These are phyloP conservation scores for Amorphotheca resinae DNA, from an alignment of 495 filamentous ascomycete species.

Conservation along the genomic window DNA sequence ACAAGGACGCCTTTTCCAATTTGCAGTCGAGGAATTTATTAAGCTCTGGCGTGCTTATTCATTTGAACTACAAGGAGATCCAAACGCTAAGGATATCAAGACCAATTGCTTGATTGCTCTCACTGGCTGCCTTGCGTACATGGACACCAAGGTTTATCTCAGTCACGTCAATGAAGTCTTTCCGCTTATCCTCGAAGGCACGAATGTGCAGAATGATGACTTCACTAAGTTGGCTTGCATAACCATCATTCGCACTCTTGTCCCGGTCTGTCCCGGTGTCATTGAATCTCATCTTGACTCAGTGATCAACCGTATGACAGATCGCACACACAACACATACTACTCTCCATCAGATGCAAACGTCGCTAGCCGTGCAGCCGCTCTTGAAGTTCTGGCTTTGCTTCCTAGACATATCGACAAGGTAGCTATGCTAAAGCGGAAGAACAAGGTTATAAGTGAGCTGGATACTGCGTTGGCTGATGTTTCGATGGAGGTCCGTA, in stretches of 20 bases:
- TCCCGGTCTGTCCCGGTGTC: neutral
- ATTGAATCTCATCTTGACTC: slow-evolving; percentile 11
- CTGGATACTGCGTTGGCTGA: slow-evolving; percentile 8
- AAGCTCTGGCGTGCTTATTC: neutral
- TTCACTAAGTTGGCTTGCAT: slow-evolving; percentile 11
- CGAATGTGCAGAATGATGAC: slow-evolving; percentile 7
- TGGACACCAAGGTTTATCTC: neutral
- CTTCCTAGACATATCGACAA: slow-evolving; percentile 3
- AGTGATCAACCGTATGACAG: slow-evolving; percentile 14
- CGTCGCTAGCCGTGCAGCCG: slow-evolving; percentile 4
- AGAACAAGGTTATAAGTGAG: slow-evolving; percentile 4
- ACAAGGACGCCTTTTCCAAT: slow-evolving; percentile 2
- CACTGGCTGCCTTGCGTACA: slow-evolving; percentile 10
- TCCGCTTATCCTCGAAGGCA: slow-evolving; percentile 12
- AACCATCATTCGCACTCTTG: slow-evolving; percentile 1
- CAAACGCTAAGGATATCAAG: slow-evolving; percentile 1
- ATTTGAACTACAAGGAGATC: neutral
- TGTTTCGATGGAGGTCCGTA: slow-evolving; percentile 2
- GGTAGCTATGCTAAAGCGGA: neutral
- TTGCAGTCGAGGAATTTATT: neutral
- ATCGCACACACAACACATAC: slow-evolving; percentile 12
- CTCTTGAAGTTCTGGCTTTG: slow-evolving; percentile 12
- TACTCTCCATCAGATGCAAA: slow-evolving; percentile 10
- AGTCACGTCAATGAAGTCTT: neutral
- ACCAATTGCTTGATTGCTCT: slow-evolving; percentile 17